Base-by-base conservation (phyloP, 257 asterid genomes). In the Scutellaria galericulata region DNA sequence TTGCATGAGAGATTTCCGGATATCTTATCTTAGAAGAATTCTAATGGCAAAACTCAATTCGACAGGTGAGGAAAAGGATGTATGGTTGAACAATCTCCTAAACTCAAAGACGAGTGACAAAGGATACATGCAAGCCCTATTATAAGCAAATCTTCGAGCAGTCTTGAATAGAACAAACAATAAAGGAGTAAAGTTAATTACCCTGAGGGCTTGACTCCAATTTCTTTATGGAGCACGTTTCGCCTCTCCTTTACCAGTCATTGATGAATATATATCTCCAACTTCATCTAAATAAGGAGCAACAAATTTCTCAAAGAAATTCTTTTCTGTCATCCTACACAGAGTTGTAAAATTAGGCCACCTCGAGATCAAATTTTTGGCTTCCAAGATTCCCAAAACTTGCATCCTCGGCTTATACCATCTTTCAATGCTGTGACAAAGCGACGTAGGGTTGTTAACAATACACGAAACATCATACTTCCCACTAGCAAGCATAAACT, bases 321-420 rank as follows among this genome's bases (percentile, higher is more conserved):
- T 9, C 20, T 47, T 15, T 4, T 72, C 53, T 0, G 42, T 0
- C 44, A 37, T 61, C 5, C 6, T n/a, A 27, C 13, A 61, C 6
- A 72, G 1, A 4, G 51, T 14, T 7, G 63, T 4, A 60, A 72
- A 50, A 20, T 13, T 2, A 24, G 77, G 70, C 77, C 77, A 72
- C 5, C 14, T 15, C 39, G 44, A 9, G 42, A 72, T 48, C 70
- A 72, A 41, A 11, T 52, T 52, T 70, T 61, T 48, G 15, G 24
- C 48, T 22, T 72, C 77, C 70, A 72, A 61, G 11, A 41, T 11
- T 5, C 14, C 22, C 2, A 73, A 50, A 50, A 60, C 75, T 7
- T 15, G 31, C 14, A 75, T 8, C 55, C 71, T 14, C 0, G 75
- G 75, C 47, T 27, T 69, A 60, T 68, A 51, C 66, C 75, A 15